Base-by-base conservation (phyloP, 169 alveolate genomes). In the Plasmodium adleri region DNA sequence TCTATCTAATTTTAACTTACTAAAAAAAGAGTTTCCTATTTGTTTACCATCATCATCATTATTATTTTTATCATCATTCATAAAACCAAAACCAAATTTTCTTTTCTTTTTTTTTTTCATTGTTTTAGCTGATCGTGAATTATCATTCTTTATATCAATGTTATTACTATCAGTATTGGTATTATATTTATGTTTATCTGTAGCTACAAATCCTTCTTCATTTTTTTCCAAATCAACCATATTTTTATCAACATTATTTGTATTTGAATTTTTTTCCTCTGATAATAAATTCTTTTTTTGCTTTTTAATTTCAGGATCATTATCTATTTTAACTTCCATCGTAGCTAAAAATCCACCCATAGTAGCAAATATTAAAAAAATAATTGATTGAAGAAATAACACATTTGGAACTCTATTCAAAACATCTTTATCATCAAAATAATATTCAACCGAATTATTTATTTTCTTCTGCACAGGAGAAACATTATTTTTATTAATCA, bases 261-360 rank as follows among this genome's bases (percentile, higher is more conserved):
- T 52, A 70, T 56, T 54, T 47, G 8, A 54, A 39, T 39, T 32
- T 74, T 22, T 28, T 66, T 24, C 32, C 20, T 9, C 63, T 63
- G 5, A 43, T 45, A n/a, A 7, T 32, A 32, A 32, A 32, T 32
- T 32, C 45, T 32, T 32, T 20, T 3, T 56, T 45, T 43, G 58
- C 24, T 39, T 15, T 20, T 45, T 67, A 39, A 39, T 26, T n/a
- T 15, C 10, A 4, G 9, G 26, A 7, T 7, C 13, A 43, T 66
- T 32, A 2, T 49, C 45, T 26, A 22, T 59, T 24, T 4, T 28
- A 32, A 12, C 28, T 20, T 74, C 50, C 7, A 78, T 78, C 3
- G 89, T 78, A n/a, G 89, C 78, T 58, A 78, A 64, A 5, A 64
- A 66, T 13, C 60, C 89, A n/a, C 89, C 89, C 2, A 52, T 52